Evolutionary conservation across 2,329 filamentous ascomycete species (phyloP).

Genomic region (Aspergillus persii): DNA sequence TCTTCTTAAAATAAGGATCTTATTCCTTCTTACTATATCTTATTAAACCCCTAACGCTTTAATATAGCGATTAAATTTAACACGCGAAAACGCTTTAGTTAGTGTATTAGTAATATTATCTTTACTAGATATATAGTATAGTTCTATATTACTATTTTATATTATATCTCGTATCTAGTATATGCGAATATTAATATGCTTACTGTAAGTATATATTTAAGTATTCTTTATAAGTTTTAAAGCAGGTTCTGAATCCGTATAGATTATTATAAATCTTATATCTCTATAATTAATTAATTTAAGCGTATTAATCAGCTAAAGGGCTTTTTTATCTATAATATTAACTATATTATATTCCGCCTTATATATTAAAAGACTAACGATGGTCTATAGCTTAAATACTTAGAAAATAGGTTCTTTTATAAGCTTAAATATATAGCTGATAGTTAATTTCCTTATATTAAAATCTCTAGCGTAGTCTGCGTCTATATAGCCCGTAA

Average conservation of each 20-base stretch:
- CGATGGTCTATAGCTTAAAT: not conserved
- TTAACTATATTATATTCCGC: not conserved
- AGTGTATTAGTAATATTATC: not conserved
- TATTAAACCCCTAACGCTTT: not conserved
- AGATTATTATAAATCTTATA: not conserved
- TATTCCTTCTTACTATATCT: too few relatives aligned
- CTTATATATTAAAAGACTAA: not conserved
- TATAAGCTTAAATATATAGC: not conserved
- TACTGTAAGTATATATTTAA: not conserved
- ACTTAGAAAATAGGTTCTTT: not conserved
- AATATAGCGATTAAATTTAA: not conserved
- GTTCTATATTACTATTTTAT: not conserved
- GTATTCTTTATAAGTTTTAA: not conserved
- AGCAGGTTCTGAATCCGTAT: not conserved
- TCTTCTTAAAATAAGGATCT: too few relatives aligned
- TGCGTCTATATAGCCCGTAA: not conserved
- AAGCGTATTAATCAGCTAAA: not conserved
- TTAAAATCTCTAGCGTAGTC: not conserved
- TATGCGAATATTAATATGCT: not conserved
- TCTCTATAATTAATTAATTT: not conserved
- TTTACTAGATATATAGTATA: not conserved
- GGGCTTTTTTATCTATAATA: not conserved
- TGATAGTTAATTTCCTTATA: not conserved
- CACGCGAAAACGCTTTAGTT: not conserved
- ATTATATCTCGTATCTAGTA: not conserved